Percentiles rank a stretch among this genome's conserved stretches.
Evolutionary conservation across 495 filamentous ascomycete species (phyloP).

Genomic region (Penicillium cataractarum): DNA sequence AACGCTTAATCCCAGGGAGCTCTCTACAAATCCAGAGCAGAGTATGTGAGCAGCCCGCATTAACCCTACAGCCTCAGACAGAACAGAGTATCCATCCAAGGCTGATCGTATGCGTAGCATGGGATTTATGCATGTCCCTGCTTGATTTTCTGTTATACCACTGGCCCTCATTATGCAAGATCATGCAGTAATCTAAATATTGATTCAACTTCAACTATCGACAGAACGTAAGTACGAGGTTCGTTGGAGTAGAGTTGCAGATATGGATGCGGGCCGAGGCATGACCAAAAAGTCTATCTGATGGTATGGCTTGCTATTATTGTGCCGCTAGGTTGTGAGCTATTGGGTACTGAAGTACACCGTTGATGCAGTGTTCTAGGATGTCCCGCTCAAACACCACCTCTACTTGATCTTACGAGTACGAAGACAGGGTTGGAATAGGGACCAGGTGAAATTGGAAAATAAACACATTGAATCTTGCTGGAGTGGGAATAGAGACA

Average conservation of each 20-base stretch:
- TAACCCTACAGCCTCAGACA: too few species aligned
- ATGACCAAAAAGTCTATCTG: not conserved
- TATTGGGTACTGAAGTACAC: not conserved
- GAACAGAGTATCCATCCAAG: too few species aligned
- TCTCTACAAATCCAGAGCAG: too few species aligned
- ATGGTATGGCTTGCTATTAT: not conserved
- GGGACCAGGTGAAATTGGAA: constrained; percentile 29
- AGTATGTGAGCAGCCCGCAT: too few species aligned
- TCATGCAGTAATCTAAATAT: not conserved
- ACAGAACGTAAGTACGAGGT: not conserved
- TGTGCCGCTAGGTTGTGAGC: not conserved
- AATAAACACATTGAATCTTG: constrained; percentile 54
- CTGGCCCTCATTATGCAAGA: not conserved
- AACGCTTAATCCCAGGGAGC: too few species aligned
- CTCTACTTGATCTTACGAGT: not conserved
- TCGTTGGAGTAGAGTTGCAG: not conserved
- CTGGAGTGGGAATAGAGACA: constrained; percentile 54
- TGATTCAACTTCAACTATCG: not conserved
- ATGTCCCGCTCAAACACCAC: too few species aligned
- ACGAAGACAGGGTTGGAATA: not conserved
- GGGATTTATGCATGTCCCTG: too few species aligned
- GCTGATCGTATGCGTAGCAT: too few species aligned
- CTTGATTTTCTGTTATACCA: not conserved
- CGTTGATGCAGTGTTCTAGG: not conserved
- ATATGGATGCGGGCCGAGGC: too few species aligned